Base-by-base conservation (phyloP, 176 grass and related monocot genomes). In the Carex scoparia region DNA sequence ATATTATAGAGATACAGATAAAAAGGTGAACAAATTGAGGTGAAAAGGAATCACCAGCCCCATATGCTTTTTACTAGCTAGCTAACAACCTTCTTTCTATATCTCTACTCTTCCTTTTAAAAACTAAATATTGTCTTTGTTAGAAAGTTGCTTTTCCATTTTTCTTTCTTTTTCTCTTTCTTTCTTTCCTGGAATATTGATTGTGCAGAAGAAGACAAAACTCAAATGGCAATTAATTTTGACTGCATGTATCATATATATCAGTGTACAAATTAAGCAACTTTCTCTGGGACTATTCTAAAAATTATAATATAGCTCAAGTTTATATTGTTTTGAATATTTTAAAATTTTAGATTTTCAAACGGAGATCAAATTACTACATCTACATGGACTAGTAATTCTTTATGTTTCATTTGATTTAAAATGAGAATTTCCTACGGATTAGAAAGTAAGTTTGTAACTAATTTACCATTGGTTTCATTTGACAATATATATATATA, bases 1-100 rank as follows among this genome's bases (percentile, higher is more conserved):
- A 83, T 16, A 83, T 83, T 83, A 66, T 78, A 83, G 61, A 83
- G 62, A 83, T 83, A 65, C 61, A n/a, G 81, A 68, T 83, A 83
- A 83, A 83, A 83, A 69, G 55, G 33, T 65, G 65, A 65, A 81
- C 79, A 44, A 81, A 58, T 65, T 23, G 27, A 81, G 14, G 33
- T 75, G 62, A 82, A 82, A 54, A 66, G 35, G 79, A 65, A 66
- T 82, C 80, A 82, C 61, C 60, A 31, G 61, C 37, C n/a, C 42
- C 61, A 49, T 83, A 49, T 83, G 46, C 81, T 83, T 28, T 76
- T 65, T 49, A 46, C 64, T 31, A 46, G 37, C n/a, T 65, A 27
- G 30, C 38, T 48, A 55, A 42, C 61, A 48, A 64, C 37, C 38
- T 35, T 46, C 31, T 46, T 56, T 6, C 38, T 40, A 4, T 40